Evolutionary conservation across 1,139 yeast genomes (phyloP).

Genomic region (Debaryomycetaceae sp.): DNA sequence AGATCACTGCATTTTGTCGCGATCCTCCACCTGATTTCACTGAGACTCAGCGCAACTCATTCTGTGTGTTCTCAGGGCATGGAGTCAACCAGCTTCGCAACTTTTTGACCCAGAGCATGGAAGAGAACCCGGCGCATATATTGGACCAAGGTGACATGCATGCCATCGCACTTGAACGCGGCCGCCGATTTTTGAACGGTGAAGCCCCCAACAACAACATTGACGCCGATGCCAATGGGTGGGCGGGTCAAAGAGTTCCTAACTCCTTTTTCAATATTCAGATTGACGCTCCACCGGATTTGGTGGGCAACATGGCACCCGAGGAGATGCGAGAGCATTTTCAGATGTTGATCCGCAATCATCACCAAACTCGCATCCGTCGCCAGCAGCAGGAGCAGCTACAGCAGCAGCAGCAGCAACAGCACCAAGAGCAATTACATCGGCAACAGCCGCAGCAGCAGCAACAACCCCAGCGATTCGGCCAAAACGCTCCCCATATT

Average conservation of each 20-base stretch:
- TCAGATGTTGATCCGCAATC: constrained; percentile 28
- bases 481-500: constrained; percentile 39
- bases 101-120: constrained; percentile 48
- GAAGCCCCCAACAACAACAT: constrained; percentile 12
- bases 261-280: constrained; percentile 7
- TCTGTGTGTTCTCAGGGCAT: constrained; percentile 90
- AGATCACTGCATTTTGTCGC: constrained; percentile 82
- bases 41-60: constrained; percentile 77
- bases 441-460: constrained; percentile 13
- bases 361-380: constrained; percentile 16
- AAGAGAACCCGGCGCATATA: constrained; percentile 33
- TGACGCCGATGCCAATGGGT: constrained; percentile 12
- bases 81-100: constrained; percentile 76
- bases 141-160: constrained; percentile 38
- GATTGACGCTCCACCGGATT: constrained; percentile 5
- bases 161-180: constrained; percentile 29
- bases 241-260: constrained; percentile 32
- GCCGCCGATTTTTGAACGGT: constrained; percentile 24
- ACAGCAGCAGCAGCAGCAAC: constrained; percentile 11
- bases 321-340: constrained; percentile 40
- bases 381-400: constrained; percentile 6
- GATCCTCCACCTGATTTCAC: constrained; percentile 95
- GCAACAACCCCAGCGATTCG: constrained; percentile 11
- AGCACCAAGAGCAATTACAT: constrained; percentile 8
- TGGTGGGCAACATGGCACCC: constrained; percentile 27